phyloP scores from a whole-genome alignment of 148 eudicot genomes.

The Diospyros kaki region DNA sequence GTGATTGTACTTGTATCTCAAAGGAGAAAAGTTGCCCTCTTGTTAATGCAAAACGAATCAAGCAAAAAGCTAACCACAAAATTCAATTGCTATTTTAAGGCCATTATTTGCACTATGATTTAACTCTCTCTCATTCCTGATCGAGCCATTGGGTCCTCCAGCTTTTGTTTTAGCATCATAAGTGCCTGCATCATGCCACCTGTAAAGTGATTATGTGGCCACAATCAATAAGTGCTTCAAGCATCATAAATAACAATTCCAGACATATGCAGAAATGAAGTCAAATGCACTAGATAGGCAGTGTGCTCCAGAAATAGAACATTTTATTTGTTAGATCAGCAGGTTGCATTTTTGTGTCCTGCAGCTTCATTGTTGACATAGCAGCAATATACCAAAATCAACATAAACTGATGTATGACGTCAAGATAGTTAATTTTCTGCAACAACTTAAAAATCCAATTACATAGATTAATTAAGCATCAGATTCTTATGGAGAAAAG shows the following conservation, averaged over 20 bases:
- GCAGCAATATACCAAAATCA: too few species aligned
- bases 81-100: constrained; percentile 60
- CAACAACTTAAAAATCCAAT: neutral
- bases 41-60: neutral
- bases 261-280: neutral
- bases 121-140: constrained; percentile 59
- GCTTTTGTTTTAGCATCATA: constrained; percentile 71
- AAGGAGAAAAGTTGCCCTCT: neutral
- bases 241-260: neutral
- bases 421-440: too few species aligned
- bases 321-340: neutral
- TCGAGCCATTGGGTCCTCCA: constrained; percentile 96
- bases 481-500: too few species aligned
- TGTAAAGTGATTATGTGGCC: constrained; percentile 15
- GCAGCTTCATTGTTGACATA: too few species aligned
- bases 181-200: constrained; percentile 96
- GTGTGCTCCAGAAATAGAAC: neutral
- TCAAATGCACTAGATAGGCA: neutral
- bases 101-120: constrained; percentile 59
- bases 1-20: neutral
- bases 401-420: too few species aligned
- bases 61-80: constrained; percentile 53
- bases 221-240: neutral
- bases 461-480: neutral
- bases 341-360: neutral